Base-by-base conservation (phyloP, 495 filamentous ascomycete genomes). In the Penicillium ochrochloron region DNA sequence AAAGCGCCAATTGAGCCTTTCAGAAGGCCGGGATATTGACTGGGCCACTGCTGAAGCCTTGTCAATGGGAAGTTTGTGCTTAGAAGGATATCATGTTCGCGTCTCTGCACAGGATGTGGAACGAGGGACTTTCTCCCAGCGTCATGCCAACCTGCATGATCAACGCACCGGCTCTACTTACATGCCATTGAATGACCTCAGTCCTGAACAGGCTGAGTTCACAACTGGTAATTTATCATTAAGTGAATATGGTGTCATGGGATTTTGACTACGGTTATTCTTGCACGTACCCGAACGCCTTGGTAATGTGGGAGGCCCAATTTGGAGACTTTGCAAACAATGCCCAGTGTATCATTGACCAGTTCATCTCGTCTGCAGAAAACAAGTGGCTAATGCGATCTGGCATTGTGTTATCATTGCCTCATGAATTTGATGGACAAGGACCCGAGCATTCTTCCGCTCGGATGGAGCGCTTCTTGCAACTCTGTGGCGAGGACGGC, bases 71-170 rank as follows among this genome's bases (percentile, higher is more conserved):
- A 52, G 23, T 29, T 23, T 52, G 23, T 52, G 48, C 15, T 17
- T 52, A 14, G 48, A 52, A 52, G 48, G 48, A 27, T 7, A 52
- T 52, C 48, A 52, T 52, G 48, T 52, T 52, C 48, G 48, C 21
- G 27, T 52, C 11, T 29, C 48, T 27, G 48, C 23, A 17, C 48
- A 52, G 15, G 48, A 52, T 52, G 48, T 52, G 21, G 48, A 29
- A 31, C 48, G 48, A 14, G 48, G 48, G 12, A 52, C 48, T 8
- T 52, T 52, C 48, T 52, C 48, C n/a, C 48, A 52, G 48, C 48
- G 48, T 17, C 48, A 52, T 52, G 48, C 48, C 21, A 31, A 27
- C 11, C 23, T 52, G 0, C 48, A 52, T 52, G 48, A 52, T 29
- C 21, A 52, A 52, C 11, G 21, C 27, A 52, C 48, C 4, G 23